Base-by-base conservation (phyloP, 2,329 filamentous ascomycete species). In the Ophiocordyceps unilateralis region DNA sequence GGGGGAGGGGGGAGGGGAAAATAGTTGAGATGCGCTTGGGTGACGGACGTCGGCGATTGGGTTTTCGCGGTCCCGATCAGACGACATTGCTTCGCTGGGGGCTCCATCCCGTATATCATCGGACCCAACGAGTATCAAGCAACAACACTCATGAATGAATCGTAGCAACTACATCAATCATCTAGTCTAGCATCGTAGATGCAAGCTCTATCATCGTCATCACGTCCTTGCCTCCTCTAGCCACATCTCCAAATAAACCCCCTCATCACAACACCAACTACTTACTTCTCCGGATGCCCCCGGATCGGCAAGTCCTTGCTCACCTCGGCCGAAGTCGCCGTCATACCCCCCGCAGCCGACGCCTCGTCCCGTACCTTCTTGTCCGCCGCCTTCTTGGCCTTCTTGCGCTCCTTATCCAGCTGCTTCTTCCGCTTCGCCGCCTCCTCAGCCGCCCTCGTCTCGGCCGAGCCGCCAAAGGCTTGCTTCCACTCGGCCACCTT, bases 401-500 rank as follows among this genome's bases (percentile, higher is more conserved):
- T 64, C 53, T 65, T 62, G 26, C 55, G 56, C 44, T 59, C 60
- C 58, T 69, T 69, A 50, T 65, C 63, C 48, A 69, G 64, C 61
- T 70, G 70, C 50, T 70, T 68, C 47, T 61, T 63, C 50, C 66
- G 61, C 56, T 68, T 70, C 14, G 63, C 64, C 3, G 64, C 65
- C 54, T 70, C 69, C 58, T 71, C 71, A 2, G 66, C 67, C 4
- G 67, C 68, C 8, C 46, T 44, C 23, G 47, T 37, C 59, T 71
- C 71, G 4, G 66, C 68, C 3, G 66, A 67, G n/a, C 69, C 69
- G 48, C 84, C 77, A 51, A 80, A 94, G 51, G 74, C 72, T 48
- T 81, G 75, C 45, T 81, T 78, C 87, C 87, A 94, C 58, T 89
- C 82, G 42, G 81, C 76, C 40, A 83, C 78, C 66, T 88, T 89